Evolutionary conservation across 176 grass and related monocot species (phyloP).

Genomic region (Poa annua): DNA sequence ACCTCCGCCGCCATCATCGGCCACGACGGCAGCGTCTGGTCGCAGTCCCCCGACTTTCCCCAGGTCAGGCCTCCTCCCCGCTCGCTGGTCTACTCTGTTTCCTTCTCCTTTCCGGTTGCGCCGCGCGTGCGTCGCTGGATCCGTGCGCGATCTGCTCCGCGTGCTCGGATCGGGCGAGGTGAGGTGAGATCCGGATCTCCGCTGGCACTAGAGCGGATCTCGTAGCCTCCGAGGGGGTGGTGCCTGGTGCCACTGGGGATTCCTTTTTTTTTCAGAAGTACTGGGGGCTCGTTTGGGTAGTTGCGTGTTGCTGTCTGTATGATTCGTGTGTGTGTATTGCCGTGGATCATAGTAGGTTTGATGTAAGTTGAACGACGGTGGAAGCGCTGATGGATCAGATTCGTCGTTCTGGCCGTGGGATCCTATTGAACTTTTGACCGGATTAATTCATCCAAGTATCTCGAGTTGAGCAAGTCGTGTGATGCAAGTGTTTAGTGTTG

Average conservation of each 20-base stretch:
- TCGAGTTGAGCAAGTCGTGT: neutral
- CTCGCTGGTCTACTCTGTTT: neutral
- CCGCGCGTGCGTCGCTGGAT: slow-evolving; percentile 25
- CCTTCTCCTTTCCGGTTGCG: neutral
- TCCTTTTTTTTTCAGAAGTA: too few relatives aligned
- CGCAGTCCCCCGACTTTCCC: slow-evolving; percentile 64
- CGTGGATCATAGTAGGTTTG: neutral
- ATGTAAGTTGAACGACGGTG: neutral
- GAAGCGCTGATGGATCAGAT: neutral
- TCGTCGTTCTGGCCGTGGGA: too few relatives aligned
- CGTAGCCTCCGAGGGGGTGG: neutral
- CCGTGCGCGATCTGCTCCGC: slow-evolving; percentile 30
- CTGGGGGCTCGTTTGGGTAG: neutral
- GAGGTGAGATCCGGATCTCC: slow-evolving; percentile 37
- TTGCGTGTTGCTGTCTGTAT: neutral
- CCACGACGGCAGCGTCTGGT: slow-evolving; percentile 74
- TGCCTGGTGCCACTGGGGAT: neutral
- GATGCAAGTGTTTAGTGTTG: neutral
- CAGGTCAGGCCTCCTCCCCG: slow-evolving; percentile 37
- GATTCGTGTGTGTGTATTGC: neutral
- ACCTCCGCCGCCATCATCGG: slow-evolving; percentile 75
- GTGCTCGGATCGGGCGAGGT: slow-evolving; percentile 12
- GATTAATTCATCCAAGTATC: neutral
- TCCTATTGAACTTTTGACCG: neutral
- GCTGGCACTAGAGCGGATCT: slow-evolving; percentile 21